Conservation (phyloP, 2,329 filamentous ascomycete species). For the Aspergillus quadricinctus region DNA sequence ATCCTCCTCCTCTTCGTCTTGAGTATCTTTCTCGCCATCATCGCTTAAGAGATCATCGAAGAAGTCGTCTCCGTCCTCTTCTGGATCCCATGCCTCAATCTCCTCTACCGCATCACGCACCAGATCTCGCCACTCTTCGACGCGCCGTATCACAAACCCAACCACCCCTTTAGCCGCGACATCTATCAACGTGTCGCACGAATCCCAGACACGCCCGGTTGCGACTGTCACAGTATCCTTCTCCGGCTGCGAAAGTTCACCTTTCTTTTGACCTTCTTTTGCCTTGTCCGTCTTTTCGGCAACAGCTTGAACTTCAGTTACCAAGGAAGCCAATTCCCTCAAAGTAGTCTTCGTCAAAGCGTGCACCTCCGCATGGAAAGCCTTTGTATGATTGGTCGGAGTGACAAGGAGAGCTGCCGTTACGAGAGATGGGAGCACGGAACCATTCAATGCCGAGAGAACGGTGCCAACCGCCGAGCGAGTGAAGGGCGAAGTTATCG, state of each 20-base stretch:
- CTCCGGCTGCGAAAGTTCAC: slow-evolving; percentile 26
- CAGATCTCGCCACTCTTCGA: slow-evolving; percentile 68
- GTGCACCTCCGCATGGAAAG: slow-evolving; percentile 61
- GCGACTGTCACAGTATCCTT: slow-evolving; percentile 57
- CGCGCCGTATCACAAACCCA: slow-evolving; percentile 66
- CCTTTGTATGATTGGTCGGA: slow-evolving; percentile 56
- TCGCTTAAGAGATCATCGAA: slow-evolving; percentile 36
- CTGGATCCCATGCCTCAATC: slow-evolving; percentile 81
- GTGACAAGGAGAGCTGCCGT: slow-evolving; percentile 65
- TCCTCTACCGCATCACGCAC: slow-evolving; percentile 81
- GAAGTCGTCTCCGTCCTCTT: slow-evolving; percentile 58
- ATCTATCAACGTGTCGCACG: slow-evolving; percentile 67
- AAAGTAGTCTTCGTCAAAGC: slow-evolving; percentile 58
- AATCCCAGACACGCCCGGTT: slow-evolving; percentile 78
- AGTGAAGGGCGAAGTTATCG: slow-evolving; percentile 83
- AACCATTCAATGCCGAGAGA: slow-evolving; percentile 65
- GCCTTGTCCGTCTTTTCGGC: slow-evolving; percentile 44
- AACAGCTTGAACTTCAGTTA: slow-evolving; percentile 54
- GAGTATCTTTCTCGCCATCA: slow-evolving; percentile 20
- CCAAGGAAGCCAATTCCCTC: slow-evolving; percentile 57
- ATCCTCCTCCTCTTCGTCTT: slow-evolving; percentile 15
- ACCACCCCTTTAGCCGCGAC: slow-evolving; percentile 65
- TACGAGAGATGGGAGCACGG: slow-evolving; percentile 70
- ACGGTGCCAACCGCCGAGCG: slow-evolving; percentile 68
- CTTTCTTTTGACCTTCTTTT: slow-evolving; percentile 22